Evolutionary conservation across 257 asterid species (phyloP).

Genomic region (Verbena officinalis): DNA sequence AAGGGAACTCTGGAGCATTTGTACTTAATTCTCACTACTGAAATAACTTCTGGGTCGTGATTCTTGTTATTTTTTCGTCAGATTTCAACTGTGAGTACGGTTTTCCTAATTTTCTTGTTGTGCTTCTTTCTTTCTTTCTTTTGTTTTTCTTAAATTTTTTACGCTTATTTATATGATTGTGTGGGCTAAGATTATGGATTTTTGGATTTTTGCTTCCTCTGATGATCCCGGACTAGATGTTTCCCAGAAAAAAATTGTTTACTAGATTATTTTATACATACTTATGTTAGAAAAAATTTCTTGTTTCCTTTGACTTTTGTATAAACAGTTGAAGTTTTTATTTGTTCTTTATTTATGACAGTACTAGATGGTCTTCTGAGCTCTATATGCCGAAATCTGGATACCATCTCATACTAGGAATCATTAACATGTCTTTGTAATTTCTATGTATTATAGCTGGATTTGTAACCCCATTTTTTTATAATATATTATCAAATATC

Average conservation of each 20-base stretch:
- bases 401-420: background rate
- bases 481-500: background rate
- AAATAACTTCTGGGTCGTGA: slow-evolving; percentile 3
- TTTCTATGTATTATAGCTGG: background rate
- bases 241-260: too few relatives aligned
- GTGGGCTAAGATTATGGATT: background rate
- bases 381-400: background rate
- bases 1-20: background rate
- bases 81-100: slow-evolving; percentile 16
- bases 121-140: background rate
- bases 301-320: too few relatives aligned
- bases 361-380: background rate
- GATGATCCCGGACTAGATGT: slow-evolving; percentile 22
- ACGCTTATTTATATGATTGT: background rate
- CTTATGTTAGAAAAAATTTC: too few relatives aligned
- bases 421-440: background rate
- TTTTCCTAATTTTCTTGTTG: background rate
- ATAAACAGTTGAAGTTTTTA: too few relatives aligned
- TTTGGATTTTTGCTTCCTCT: background rate
- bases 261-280: too few relatives aligned
- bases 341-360: too few relatives aligned
- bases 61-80: slow-evolving; percentile 4
- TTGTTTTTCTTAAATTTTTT: too few relatives aligned
- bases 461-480: background rate
- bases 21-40: background rate